phyloP scores from a whole-genome alignment of 306 rosid genomes.

The Trichosanthes truncata region DNA sequence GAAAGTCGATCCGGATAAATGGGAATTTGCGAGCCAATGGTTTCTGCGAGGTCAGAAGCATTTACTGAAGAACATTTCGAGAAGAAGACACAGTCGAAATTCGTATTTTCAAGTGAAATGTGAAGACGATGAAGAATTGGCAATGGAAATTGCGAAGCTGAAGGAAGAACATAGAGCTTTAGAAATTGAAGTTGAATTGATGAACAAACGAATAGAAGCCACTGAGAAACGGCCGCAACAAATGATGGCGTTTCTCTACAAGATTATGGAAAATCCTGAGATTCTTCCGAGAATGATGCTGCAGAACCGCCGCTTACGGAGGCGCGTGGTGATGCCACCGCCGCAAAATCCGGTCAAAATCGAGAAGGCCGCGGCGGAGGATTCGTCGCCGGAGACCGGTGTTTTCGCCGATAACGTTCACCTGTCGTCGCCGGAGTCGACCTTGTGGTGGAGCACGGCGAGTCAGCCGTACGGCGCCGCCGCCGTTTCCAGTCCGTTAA shows the following conservation, averaged over 20 bases:
- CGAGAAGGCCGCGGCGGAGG: not conserved
- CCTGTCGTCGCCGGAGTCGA: slow-evolving; percentile 1
- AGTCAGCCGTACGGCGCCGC: not conserved
- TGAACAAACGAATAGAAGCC: slow-evolving; percentile 62
- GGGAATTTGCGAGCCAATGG: slow-evolving; percentile 97
- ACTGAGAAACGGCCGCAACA: slow-evolving; percentile 74
- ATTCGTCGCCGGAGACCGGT: not conserved
- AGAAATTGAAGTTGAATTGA: slow-evolving; percentile 51
- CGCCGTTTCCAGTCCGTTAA: slow-evolving; percentile 12
- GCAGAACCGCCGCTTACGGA: slow-evolving; percentile 20
- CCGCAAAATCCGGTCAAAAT: slow-evolving; percentile 18
- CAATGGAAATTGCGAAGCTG: slow-evolving; percentile 53
- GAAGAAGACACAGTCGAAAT: slow-evolving; percentile 35
- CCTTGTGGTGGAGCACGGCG: slow-evolving; percentile 25
- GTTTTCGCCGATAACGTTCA: not conserved
- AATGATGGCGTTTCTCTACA: slow-evolving; percentile 69
- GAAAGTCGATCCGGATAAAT: slow-evolving; percentile 83
- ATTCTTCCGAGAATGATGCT: slow-evolving; percentile 40
- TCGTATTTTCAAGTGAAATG: slow-evolving; percentile 11
- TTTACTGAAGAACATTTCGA: slow-evolving; percentile 43
- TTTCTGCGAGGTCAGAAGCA: slow-evolving; percentile 77
- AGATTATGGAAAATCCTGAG: slow-evolving; percentile 66
- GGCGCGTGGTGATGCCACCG: slow-evolving; percentile 23
- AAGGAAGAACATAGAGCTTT: slow-evolving; percentile 60
- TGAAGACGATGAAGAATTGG: slow-evolving; percentile 46